These are phyloP conservation scores for Petunia hybrid DNA, from an alignment of 305 asterid species.

Conservation along the genomic window DNA sequence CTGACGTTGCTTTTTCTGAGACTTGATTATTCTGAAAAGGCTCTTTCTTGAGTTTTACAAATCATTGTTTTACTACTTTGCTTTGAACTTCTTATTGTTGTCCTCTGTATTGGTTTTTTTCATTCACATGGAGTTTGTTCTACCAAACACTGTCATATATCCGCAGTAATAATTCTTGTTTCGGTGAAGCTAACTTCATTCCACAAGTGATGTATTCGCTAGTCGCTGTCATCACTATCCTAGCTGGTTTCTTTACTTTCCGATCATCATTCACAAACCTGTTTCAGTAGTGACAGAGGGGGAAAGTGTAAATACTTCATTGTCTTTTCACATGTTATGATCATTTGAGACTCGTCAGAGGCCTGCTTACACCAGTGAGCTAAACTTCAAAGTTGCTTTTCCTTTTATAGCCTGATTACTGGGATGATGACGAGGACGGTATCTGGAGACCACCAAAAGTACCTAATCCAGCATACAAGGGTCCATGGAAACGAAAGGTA, in stretches of 20 bases:
- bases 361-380: neutral
- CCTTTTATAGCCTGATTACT: constrained; percentile 72
- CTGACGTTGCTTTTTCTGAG: neutral
- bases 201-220: neutral
- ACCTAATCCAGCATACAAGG: constrained; percentile 91
- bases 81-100: neutral
- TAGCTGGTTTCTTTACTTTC: constrained; percentile 7
- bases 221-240: neutral
- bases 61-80: constrained; percentile 11
- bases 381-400: constrained; percentile 8
- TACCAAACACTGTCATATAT: neutral
- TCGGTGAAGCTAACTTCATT: neutral
- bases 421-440: constrained; percentile 99
- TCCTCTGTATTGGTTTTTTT: neutral
- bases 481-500: constrained; percentile 95
- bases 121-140: neutral
- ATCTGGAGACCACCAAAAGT: constrained; percentile 80
- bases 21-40: neutral
- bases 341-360: neutral
- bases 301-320: neutral
- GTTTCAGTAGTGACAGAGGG: neutral
- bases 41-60: neutral
- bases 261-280: neutral
- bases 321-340: neutral
- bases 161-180: neutral